Conservation (phyloP, 1,139 yeast genomes). For the Saccharomycopsis hybrid region DNA sequence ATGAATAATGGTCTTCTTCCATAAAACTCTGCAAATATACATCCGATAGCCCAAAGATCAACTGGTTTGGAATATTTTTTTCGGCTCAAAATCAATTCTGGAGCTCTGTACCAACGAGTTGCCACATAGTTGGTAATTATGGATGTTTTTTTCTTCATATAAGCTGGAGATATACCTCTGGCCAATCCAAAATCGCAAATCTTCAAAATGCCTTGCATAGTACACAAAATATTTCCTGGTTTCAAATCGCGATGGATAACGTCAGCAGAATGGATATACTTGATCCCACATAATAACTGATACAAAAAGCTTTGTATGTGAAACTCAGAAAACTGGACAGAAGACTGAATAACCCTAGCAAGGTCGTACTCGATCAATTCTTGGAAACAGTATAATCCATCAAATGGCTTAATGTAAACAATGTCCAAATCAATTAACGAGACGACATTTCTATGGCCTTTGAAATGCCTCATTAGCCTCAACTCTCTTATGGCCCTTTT, state of each 20-base stretch:
- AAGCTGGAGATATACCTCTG: conserved; percentile 54
- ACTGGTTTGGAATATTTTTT: conserved; percentile 50
- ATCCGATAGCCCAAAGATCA: conserved; percentile 79
- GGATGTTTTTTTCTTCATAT: conserved; percentile 28
- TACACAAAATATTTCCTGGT: conserved; percentile 79
- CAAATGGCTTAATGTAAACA: conserved; percentile 57
- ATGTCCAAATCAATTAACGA: conserved; percentile 69
- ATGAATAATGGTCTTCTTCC: conserved; percentile 68
- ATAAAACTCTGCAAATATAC: conserved; percentile 69
- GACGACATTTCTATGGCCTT: conserved; percentile 77
- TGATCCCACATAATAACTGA: conserved; percentile 74
- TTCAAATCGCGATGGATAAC: conserved; percentile 82
- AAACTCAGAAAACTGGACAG: conserved; percentile 73
- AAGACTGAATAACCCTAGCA: conserved; percentile 68
- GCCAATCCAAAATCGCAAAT: conserved; percentile 90
- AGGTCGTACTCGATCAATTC: conserved; percentile 80
- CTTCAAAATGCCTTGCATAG: conserved; percentile 61
- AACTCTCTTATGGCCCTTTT: conserved; percentile 76
- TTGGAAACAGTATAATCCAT: conserved; percentile 80
- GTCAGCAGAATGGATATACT: conserved; percentile 78
- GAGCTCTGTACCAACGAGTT: conserved; percentile 94
- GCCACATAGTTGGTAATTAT: conserved; percentile 84
- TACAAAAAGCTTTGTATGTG: conserved; percentile 72
- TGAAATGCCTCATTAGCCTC: conserved; percentile 68
- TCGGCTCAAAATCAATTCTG: conserved; percentile 70